Percentiles rank a stretch among this genome's conserved stretches.
These are phyloP conservation scores for Mortierella sp. DNA, from an alignment of 371 early-diverging fungal species.

Conservation along the genomic window DNA sequence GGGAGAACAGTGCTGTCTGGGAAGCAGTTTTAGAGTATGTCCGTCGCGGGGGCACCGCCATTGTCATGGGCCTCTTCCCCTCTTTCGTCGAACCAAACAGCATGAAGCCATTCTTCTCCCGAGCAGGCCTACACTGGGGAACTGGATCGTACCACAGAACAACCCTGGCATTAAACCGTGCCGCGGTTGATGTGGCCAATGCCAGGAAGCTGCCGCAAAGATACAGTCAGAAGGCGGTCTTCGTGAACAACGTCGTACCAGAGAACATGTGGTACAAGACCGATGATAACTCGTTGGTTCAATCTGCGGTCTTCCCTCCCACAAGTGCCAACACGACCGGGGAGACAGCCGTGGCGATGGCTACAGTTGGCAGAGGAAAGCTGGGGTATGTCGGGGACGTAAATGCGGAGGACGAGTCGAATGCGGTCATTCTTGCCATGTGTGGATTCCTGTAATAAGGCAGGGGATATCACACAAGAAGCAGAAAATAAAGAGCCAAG, in stretches of 20 bases:
- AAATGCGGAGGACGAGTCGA: conserved; percentile 31
- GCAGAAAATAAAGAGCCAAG: conserved; percentile 25
- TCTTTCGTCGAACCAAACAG: conserved; percentile 26
- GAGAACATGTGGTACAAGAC: conserved; percentile 35
- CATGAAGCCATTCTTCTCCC: conserved; percentile 35
- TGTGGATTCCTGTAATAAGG: conserved; percentile 29
- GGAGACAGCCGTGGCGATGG: conserved; percentile 36
- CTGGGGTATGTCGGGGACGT: conserved; percentile 34
- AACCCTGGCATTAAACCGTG: conserved; percentile 29
- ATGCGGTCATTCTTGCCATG: conserved; percentile 35
- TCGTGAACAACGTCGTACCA: conserved; percentile 25
- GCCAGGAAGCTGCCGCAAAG: conserved; percentile 32
- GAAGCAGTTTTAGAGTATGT: conserved; percentile 25
- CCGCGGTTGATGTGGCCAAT: conserved; percentile 29
- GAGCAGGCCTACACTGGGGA: conserved; percentile 32
- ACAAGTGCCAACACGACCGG: conserved; percentile 34
- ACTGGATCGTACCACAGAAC: conserved; percentile 33
- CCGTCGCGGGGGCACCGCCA: conserved; percentile 29
- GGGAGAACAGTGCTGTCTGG: conserved; percentile 27
- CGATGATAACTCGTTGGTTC: conserved; percentile 32
- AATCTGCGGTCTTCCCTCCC: conserved; percentile 26
- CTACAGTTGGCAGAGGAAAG: conserved; percentile 32
- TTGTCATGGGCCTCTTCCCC: conserved; percentile 32
- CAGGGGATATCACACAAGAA: conserved; percentile 24
- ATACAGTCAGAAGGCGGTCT: conserved; percentile 31